phyloP scores from a whole-genome alignment of 2,329 filamentous ascomycete species.

The Botrytis fragariae region DNA sequence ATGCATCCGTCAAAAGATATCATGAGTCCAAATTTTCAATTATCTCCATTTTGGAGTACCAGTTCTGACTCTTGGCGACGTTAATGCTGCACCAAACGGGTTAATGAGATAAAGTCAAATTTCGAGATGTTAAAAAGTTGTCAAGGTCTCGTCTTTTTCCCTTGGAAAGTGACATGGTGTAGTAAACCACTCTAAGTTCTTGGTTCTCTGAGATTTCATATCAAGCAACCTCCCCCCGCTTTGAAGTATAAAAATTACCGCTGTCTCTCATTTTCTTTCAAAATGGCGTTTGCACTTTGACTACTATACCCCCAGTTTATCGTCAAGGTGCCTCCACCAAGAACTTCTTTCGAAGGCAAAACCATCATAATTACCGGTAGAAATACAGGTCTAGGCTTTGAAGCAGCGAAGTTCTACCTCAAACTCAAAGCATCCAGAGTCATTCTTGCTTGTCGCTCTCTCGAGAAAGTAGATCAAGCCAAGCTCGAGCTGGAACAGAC shows the following conservation, averaged over 20 bases:
- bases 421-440: constrained; percentile 6
- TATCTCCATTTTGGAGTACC: background rate
- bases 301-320: background rate
- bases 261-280: background rate
- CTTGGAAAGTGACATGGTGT: background rate
- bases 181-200: background rate
- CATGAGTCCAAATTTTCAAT: too few relatives aligned
- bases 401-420: background rate
- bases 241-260: background rate
- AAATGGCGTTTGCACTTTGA: background rate
- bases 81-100: constrained; percentile 36
- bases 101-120: constrained; percentile 40
- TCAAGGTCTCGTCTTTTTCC: background rate
- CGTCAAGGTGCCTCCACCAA: background rate
- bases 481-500: constrained; percentile 23
- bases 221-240: background rate
- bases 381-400: background rate
- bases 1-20: too few relatives aligned
- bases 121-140: constrained; percentile 28
- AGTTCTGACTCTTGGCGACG: background rate
- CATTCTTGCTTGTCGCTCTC: constrained; percentile 28
- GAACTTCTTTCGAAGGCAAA: background rate
- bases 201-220: background rate
- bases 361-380: background rate
- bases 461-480: constrained; percentile 26